phyloP scores from a whole-genome alignment of 2,329 filamentous ascomycete genomes.

The Chaetomiaceae sp. region DNA sequence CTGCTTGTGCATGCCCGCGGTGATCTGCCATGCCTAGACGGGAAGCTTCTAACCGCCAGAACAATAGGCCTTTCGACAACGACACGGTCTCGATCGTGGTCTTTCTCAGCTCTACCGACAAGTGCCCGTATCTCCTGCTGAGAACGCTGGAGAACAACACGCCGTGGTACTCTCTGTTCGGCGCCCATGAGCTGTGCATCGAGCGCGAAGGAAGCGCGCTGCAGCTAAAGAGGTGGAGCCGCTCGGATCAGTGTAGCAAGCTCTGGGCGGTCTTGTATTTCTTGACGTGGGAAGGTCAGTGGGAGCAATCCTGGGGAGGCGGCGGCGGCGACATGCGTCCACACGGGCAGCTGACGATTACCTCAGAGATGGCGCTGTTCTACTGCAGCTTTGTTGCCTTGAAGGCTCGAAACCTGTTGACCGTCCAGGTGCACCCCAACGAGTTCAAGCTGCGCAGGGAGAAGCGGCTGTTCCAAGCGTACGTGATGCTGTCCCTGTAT shows the following conservation, averaged over 20 bases:
- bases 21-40: slow-evolving; percentile 1
- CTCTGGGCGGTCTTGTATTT: slow-evolving; percentile 54
- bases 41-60: too few relatives aligned
- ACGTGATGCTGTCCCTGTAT: slow-evolving; percentile 25
- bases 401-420: slow-evolving; percentile 47
- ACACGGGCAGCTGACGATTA: slow-evolving; percentile 11
- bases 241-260: slow-evolving; percentile 39
- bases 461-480: slow-evolving; percentile 54
- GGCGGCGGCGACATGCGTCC: background rate
- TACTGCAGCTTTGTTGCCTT: slow-evolving; percentile 55
- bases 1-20: background rate
- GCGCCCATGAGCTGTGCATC: slow-evolving; percentile 53
- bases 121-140: slow-evolving; percentile 45
- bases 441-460: slow-evolving; percentile 47
- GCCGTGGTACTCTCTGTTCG: slow-evolving; percentile 43
- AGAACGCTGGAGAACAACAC: slow-evolving; percentile 40
- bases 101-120: slow-evolving; percentile 42
- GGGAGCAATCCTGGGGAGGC: background rate
- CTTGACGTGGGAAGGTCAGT: slow-evolving; percentile 56
- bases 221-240: slow-evolving; percentile 50
- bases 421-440: slow-evolving; percentile 39
- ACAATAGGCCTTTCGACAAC: slow-evolving; percentile 48
- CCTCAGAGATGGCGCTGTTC: slow-evolving; percentile 55
- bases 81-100: slow-evolving; percentile 51
- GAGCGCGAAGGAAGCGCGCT: slow-evolving; percentile 46